Base-by-base conservation (phyloP, 2,329 filamentous ascomycete species). In the Cladosporium cucumerinum region DNA sequence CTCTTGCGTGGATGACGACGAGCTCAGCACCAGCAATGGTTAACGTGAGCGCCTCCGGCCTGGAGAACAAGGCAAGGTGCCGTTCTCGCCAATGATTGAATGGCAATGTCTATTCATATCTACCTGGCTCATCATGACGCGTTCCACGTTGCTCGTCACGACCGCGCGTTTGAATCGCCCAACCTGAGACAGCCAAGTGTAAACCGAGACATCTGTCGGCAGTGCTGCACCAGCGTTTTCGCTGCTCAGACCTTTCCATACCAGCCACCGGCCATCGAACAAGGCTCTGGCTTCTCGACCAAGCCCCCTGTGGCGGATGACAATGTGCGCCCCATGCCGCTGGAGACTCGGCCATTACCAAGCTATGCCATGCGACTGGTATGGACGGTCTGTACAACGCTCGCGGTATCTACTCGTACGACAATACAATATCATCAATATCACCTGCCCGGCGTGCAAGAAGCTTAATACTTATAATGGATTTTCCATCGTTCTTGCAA, bases 141-240 rank as follows among this genome's bases (percentile, higher is more conserved):
- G 39, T 61, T 36, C 21, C 26, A 32, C 57, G 57, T 48, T 30
- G 57, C 46, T 55, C 60, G 60, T 55, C 49, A 46, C 23, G 34
- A 52, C 28, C 58, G 48, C 60, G 49, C 60, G 60, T 62, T 36
- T 48, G 34, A 25, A 54, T 23, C 28, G 34, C 23, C 23, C 49
- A 30, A n/a, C 46, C 23, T 54, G 30, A 62, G 60, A 62, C 60
- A 61, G 2, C 30, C 14, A 49, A 12, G 7, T 14, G 59, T 25
- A 23, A 46, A 54, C 30, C 30, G 49, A 62, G 36, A 54, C 25
- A 55, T 55, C 49, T 62, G 23, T 62, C 60, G 60, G 60, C 34
- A 62, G 18, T 55, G 28, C 48, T 32, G 10, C 48, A n/a, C 25
- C 23, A 23, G 8, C 34, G 8, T n/a, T 62, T 14, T 52, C 25